Base-by-base conservation (phyloP, 257 asterid genomes). In the Solanum pinnatisectum region DNA sequence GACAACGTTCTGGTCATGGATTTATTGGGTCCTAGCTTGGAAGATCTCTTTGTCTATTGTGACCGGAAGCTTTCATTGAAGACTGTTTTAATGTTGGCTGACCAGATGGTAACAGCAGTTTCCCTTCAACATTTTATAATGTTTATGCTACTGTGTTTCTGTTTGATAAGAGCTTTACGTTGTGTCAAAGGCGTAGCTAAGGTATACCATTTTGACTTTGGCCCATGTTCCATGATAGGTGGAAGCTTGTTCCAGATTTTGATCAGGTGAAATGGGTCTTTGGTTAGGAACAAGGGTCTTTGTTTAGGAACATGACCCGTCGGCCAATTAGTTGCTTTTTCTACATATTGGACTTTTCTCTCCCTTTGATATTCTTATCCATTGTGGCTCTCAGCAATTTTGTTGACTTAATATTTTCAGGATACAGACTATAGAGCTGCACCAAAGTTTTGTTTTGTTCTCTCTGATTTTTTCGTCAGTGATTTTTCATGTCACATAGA, bases 1-100 rank as follows among this genome's bases (percentile, higher is more conserved):
- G 99, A 96, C 93, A 96, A 96, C 88, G 94, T 91, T 88, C 95
- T 96, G 71, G 98, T 95, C 92, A 92, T 96, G 42, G 98, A 96
- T 92, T 94, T 96, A 87, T 91, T 96, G 73, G 98, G 98, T 72
- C 99, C 99, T 8, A 95, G 98, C 90, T 98, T 96, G 65, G 99
- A 96, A 91, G 99, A 96, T 89, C 98, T 96, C 82, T 96, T 95
- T 87, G 98, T 94, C 91, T 96, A 96, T 87, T 94, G 98, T 91
- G 96, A 97, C 87, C 91, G 99, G 91, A 96, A 95, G 92, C 94
- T 96, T 88, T 93, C 98, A 6, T 90, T 95, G 94, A 95, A 96
- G 93, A 95, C 98, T 32, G 99, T 95, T 82, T 89, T 96, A 84
- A 94, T 94, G 98, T 88, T 95, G 93, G 99, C 99, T 10, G 98